Percentiles rank a stretch among this genome's conserved stretches.
phyloP scores from a whole-genome alignment of 805 yeast species.

The Candida suzukii region DNA sequence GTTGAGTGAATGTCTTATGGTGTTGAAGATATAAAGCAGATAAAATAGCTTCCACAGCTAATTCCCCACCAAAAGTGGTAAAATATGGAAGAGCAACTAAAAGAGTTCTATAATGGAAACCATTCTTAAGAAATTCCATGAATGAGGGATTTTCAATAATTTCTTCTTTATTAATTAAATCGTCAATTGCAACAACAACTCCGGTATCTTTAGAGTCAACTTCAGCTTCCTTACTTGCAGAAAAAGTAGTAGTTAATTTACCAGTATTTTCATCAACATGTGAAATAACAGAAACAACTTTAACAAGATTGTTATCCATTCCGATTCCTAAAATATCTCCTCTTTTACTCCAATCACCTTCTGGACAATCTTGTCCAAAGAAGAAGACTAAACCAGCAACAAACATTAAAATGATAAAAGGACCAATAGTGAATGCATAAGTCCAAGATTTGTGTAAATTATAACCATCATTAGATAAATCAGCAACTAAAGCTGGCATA shows the following conservation, averaged over 20 bases:
- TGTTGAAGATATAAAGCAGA: conserved; percentile 16
- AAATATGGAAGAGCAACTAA: conserved; percentile 20
- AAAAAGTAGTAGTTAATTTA: conserved; percentile 1
- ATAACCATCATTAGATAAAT: conserved; percentile 13
- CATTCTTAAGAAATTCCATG: conserved; percentile 8
- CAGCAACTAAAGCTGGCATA: conserved; percentile 22
- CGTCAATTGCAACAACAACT: conserved; percentile 8
- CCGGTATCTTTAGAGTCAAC: conserved; percentile 2
- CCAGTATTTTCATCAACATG: conserved; percentile 6
- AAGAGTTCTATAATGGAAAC: conserved; percentile 22
- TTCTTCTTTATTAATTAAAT: conserved; percentile 15
- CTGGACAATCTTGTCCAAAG: conserved; percentile 28
- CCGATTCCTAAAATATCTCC: conserved; percentile 17
- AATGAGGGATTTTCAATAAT: conserved; percentile 20
- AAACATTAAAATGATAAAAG: conserved; percentile 21
- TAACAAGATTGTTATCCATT: conserved; percentile 17
- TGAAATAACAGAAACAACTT: conserved; percentile 14
- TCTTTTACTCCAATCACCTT: conserved; percentile 27
- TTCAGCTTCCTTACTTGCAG: conserved; percentile 1
- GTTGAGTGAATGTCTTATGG: conserved; percentile 12
- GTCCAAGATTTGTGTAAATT: conserved; percentile 20
- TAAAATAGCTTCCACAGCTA: conserved; percentile 22
- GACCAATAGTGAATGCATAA: conserved; percentile 23
- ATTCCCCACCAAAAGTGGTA: conserved; percentile 24
- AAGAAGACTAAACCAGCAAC: conserved; percentile 18